Evolutionary conservation across 306 rosid genomes (phyloP).

Genomic region (Trichosanthes truncata): DNA sequence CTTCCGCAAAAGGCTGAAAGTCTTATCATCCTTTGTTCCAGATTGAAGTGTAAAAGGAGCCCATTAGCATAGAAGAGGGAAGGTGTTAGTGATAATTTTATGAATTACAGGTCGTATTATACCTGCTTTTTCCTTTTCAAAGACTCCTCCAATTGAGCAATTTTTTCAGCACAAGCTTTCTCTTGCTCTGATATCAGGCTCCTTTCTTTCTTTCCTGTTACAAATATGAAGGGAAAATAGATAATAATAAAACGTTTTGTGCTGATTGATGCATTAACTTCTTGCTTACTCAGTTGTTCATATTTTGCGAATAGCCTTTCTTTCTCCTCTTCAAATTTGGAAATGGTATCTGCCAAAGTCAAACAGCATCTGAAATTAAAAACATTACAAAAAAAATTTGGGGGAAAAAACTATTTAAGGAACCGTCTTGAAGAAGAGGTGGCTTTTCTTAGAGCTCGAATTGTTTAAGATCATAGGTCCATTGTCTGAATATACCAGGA

Average conservation of each 20-base stretch:
- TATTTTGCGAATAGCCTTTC: conserved; percentile 63
- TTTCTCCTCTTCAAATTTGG: conserved; percentile 88
- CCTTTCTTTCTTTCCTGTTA: conserved; percentile 74
- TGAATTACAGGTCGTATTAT: neutral
- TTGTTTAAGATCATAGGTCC: neutral
- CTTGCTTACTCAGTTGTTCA: conserved; percentile 79
- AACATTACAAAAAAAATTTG: conserved; percentile 3
- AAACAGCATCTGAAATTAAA: neutral
- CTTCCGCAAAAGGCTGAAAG: conserved; percentile 81
- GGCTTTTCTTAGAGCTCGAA: neutral
- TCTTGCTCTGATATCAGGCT: conserved; percentile 63
- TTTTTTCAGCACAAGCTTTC: conserved; percentile 55
- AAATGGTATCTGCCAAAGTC: conserved; percentile 48
- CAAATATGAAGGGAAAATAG: neutral
- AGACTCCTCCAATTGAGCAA: conserved; percentile 68
- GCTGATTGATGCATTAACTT: neutral
- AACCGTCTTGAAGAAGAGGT: neutral
- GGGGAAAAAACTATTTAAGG: neutral
- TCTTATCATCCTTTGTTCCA: conserved; percentile 59
- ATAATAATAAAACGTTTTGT: neutral
- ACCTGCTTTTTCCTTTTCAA: conserved; percentile 86
- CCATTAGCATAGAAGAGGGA: neutral
- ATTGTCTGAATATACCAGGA: neutral
- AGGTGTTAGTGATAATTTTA: neutral
- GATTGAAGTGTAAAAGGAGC: conserved; percentile 3